Base-by-base conservation (phyloP, 2,329 filamentous ascomycete species). In the Dendrostoma leiphaemia region DNA sequence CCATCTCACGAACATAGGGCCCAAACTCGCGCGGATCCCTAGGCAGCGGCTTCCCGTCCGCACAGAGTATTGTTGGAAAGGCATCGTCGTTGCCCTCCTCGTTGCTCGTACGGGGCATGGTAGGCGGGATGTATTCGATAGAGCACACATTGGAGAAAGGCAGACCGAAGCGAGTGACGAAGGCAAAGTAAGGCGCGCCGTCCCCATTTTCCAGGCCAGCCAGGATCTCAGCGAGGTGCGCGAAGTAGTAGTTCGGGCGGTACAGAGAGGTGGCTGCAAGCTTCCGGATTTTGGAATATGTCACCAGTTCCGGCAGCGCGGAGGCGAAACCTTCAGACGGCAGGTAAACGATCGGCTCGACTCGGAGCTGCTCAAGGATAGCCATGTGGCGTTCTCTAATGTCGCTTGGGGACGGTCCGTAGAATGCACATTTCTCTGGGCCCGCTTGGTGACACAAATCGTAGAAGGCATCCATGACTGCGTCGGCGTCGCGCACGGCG, bases 401-500 rank as follows among this genome's bases (percentile, higher is more conserved):
- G n/a, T 65, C 65, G 0, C 60, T 59, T 0, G 76, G 66, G 0
- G 69, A 67, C 1, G 62, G 43, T 1, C 67, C 69, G 58, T 71
- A 70, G 40, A 83, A 71, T 1, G 71, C 70, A 52, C 80, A 84
- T 6, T 65, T 71, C 1, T 68, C 56, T 0, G 79, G 78, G 0
- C 79, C 79, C 17, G 76, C 81, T 38, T 71, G 67, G 61, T 77
- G 74, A 62, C 84, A 87, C 37, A 75, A 73, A 17, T 70, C 66
- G 60, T 79, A 82, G 54, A 86, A 84, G 17, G 69, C 74, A 1
- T 73, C 65, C 60, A 83, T 74, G 6, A 80, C 74, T 48, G 74
- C 71, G 63, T 86, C 82, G 13, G 78, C 75, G 60, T 85, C 78
- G n/a, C 69, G 69, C 6, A 82, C 62, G 48, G 80, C 80, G 57